These are phyloP conservation scores for Coriolopsis trogii DNA, from an alignment of 1,284 basidiomycete species.

Conservation along the genomic window DNA sequence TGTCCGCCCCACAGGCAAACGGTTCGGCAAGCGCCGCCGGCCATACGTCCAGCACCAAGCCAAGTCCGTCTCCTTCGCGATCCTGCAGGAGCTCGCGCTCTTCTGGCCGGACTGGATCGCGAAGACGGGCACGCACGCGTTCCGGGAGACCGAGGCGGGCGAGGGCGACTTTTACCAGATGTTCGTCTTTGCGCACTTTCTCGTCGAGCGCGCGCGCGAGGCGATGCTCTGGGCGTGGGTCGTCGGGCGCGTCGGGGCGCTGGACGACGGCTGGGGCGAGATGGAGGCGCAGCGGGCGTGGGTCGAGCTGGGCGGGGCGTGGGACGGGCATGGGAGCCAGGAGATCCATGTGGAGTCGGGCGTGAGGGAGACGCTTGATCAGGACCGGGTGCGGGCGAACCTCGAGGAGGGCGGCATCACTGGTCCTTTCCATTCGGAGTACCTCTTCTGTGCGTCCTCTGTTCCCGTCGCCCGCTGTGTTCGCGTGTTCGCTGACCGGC, in stretches of 20 bases:
- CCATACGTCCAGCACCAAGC: slow-evolving; percentile 45
- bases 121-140: slow-evolving; percentile 36
- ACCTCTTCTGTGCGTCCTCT: slow-evolving; percentile 30
- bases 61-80: slow-evolving; percentile 35
- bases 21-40: slow-evolving; percentile 39
- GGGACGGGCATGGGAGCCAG: slow-evolving; percentile 21
- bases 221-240: slow-evolving; percentile 45
- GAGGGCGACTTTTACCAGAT: slow-evolving; percentile 38
- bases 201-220: slow-evolving; percentile 44
- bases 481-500: neutral
- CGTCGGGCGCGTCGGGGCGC: slow-evolving; percentile 36
- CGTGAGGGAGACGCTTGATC: slow-evolving; percentile 23
- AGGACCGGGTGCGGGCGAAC: slow-evolving; percentile 20
- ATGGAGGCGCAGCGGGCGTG: slow-evolving; percentile 34
- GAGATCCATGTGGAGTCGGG: slow-evolving; percentile 17
- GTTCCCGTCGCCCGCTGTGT: too few relatives aligned
- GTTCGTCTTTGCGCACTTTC: slow-evolving; percentile 39
- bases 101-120: slow-evolving; percentile 33
- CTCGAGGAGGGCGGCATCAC: slow-evolving; percentile 23
- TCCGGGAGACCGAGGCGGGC: slow-evolving; percentile 35
- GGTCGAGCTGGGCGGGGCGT: slow-evolving; percentile 37
- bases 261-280: slow-evolving; percentile 34
- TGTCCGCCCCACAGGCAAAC: slow-evolving; percentile 33
- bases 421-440: slow-evolving; percentile 24
- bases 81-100: slow-evolving; percentile 34